phyloP scores from a whole-genome alignment of 257 asterid genomes.

The Datura wrightii region DNA sequence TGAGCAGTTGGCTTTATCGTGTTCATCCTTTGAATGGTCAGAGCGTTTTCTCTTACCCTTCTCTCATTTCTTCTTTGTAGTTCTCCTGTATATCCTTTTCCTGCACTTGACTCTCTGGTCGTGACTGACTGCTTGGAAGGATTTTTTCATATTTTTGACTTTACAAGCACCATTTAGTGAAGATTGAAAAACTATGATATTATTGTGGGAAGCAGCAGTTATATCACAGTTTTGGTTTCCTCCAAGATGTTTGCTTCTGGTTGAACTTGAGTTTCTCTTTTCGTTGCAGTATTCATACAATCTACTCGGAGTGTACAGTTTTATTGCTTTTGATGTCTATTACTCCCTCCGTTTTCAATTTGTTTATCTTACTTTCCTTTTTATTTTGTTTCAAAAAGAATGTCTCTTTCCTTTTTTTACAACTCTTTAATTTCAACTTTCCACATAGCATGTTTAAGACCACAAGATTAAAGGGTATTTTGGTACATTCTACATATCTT shows the following conservation, averaged over 20 bases:
- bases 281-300: background rate
- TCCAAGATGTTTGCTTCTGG: constrained; percentile 1
- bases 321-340: background rate
- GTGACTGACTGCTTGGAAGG: constrained; percentile 2
- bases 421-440: too few relatives aligned
- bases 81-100: constrained; percentile 7
- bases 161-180: background rate
- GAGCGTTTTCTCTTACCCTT: constrained; percentile 16
- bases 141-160: background rate
- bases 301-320: background rate
- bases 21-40: background rate
- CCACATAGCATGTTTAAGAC: too few relatives aligned
- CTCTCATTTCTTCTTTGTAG: background rate
- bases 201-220: background rate
- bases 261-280: background rate
- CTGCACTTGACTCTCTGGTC: background rate
- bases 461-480: too few relatives aligned
- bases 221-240: background rate
- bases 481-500: too few relatives aligned
- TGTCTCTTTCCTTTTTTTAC: too few relatives aligned
- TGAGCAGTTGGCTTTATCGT: background rate
- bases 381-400: too few relatives aligned
- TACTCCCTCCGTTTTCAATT: background rate
- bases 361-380: too few relatives aligned
- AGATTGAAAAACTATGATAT: background rate